phyloP scores from a whole-genome alignment of 345 rosid genomes.

The Raphanus sativus region DNA sequence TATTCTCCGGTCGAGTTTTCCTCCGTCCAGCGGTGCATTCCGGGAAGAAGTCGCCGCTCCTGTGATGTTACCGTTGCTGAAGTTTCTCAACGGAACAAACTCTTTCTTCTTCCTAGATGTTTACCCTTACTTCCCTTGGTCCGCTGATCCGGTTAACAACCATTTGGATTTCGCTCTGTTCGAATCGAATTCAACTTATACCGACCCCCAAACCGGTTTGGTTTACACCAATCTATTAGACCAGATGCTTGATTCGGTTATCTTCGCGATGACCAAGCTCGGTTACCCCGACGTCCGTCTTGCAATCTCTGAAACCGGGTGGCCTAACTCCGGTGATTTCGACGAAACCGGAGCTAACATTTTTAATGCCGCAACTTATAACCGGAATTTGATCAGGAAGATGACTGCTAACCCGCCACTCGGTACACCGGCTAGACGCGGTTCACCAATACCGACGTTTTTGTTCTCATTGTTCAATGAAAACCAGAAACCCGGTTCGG shows the following conservation, averaged over 20 bases:
- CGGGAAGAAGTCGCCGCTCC: constrained; percentile 49
- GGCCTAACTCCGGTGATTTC: not conserved
- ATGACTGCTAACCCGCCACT: constrained; percentile 46
- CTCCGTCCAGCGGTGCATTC: constrained; percentile 67
- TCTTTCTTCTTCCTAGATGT: constrained; percentile 73
- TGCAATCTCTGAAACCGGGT: not conserved
- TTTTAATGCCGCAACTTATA: constrained; percentile 70
- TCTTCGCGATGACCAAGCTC: not conserved
- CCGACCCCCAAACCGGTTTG: constrained; percentile 43
- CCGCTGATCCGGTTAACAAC: constrained; percentile 42
- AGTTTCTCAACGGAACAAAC: constrained; percentile 58
- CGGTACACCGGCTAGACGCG: constrained; percentile 81
- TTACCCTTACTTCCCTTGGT: constrained; percentile 80
- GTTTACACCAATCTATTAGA: not conserved
- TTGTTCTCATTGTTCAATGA: constrained; percentile 65
- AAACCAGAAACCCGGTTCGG: constrained; percentile 64
- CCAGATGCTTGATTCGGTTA: not conserved
- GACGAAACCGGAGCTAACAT: constrained; percentile 49
- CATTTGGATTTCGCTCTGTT: constrained; percentile 59
- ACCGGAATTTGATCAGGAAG: constrained; percentile 58
- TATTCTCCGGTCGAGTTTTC: constrained; percentile 48
- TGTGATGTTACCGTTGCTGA: constrained; percentile 30
- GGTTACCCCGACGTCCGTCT: not conserved
- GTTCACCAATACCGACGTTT: constrained; percentile 53
- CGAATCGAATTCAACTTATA: constrained; percentile 43